Evolutionary conservation across 306 rosid species (phyloP), one percentile per base, ranked within the genome.

Genomic region (Alnus rubra): DNA sequence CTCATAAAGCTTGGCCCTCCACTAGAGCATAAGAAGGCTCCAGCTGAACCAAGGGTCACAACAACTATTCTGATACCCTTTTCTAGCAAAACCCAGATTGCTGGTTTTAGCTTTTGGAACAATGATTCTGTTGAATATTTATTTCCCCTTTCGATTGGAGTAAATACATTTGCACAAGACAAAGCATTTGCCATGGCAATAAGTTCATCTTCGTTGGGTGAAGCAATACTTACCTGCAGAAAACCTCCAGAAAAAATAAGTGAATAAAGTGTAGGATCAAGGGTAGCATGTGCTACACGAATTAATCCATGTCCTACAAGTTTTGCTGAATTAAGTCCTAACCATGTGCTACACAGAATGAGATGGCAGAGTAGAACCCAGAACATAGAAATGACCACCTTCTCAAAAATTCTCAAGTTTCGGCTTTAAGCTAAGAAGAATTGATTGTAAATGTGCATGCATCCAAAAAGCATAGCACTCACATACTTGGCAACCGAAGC

Each of bases 121-220:
- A 91, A 71, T 69, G 88, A 89, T 79, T 69, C 77, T 39, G 69
- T 28, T 15, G 93, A 88, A 39, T 62, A 65, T 51, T 80, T 81
- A 74, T 77, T 71, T 77, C 77, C 82, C 78, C 79, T 82, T 85
- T 84, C 67, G 39, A 87, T 79, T 14, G 90, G 92, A 58, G 18
- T 60, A 65, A 86, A 88, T 82, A 55, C n/a, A 69, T 87, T 71
- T 69, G 83, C 80, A 35, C 89, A 82, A 60, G 92, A 87, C 84
- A 94, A 82, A 55, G 90, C 84, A 77, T 90, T 91, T 58, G 97
- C 95, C 98, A 94, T 91, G 1, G 95, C 91, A 47, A 87, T 83
- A 69, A 94, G 97, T 80, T 94, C 95, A 84, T 88, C 91, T 88
- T 89, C 95, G 71, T 92, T 94, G 44, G 98, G 97, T 48, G 98